Base-by-base conservation (phyloP, 129 eudicot species). In the Flaveria brownii region DNA sequence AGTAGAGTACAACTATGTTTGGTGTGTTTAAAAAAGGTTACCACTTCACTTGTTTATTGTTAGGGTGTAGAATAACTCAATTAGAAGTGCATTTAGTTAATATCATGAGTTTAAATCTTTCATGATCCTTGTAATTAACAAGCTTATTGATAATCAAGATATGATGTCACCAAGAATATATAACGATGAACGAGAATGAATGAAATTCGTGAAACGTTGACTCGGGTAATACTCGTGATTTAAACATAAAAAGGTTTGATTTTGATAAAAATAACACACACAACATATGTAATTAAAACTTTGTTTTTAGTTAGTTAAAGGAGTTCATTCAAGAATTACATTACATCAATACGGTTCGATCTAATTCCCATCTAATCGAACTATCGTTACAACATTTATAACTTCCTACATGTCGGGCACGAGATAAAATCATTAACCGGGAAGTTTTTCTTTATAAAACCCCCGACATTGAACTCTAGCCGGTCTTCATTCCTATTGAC, bases 241-340 rank as follows among this genome's bases (percentile, higher is more conserved):
- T 36, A 57, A 22, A 20, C 28, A 57, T 0, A 22, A 57, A 57
- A 22, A 9, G 3, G 5, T 56, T 16, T 14, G 64, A 20, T 33
- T 57, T 22, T 57, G 9, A 3, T 23, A 57, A 47, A 9, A 10
- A 56, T 56, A 56, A 20, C 63, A 20, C 20, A 20, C 63, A 56
- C 9, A 57, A 20, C 15, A 8, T 10, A 47, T 0, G 30, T 26
- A 12, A 70, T n/a, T 49, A 49, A 3, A 6, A 49, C 11, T 3
- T 50, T 50, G 2, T 39, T 47, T 16, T 70, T 61, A 26, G 26
- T 25, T 16, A 28, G 26, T 16, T 10, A 15, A 26, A 50, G 2
- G 26, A 26, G 26, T 30, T 30, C 64, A 4, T 52, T 39, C 63
- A 28, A 15, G 60, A 71, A 51, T 71, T n/a, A 52, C 64, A 71